Percentiles rank a stretch among this genome's conserved stretches.
phyloP scores from a whole-genome alignment of 306 rosid genomes.

The Argentina anserina region DNA sequence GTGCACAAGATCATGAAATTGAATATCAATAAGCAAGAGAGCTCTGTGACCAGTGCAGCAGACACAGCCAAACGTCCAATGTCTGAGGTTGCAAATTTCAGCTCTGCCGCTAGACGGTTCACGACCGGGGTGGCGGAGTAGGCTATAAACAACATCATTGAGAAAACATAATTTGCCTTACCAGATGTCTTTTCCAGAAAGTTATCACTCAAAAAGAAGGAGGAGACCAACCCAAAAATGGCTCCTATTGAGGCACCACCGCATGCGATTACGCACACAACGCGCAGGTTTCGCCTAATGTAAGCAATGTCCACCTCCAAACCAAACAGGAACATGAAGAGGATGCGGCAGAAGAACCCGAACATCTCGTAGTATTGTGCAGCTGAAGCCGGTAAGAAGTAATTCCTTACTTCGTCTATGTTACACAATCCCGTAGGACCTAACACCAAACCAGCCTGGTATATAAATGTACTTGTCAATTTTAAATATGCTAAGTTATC shows the following conservation, averaged over 20 bases:
- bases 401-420: slow-evolving; percentile 24
- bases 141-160: slow-evolving; percentile 45
- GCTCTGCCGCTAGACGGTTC: slow-evolving; percentile 63
- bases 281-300: slow-evolving; percentile 33
- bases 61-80: slow-evolving; percentile 60
- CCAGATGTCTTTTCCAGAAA: slow-evolving; percentile 15
- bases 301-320: slow-evolving; percentile 59
- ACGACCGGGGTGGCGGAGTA: slow-evolving; percentile 87
- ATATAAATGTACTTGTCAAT: background rate
- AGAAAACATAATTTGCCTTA: slow-evolving; percentile 19
- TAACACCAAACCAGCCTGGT: slow-evolving; percentile 77
- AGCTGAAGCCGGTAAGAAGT: slow-evolving; percentile 59
- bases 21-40: slow-evolving; percentile 53
- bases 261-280: slow-evolving; percentile 37
- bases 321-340: slow-evolving; percentile 81
- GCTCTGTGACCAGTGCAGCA: slow-evolving; percentile 55
- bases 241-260: slow-evolving; percentile 51
- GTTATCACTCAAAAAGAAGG: slow-evolving; percentile 48
- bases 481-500: background rate
- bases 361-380: slow-evolving; percentile 80
- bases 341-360: slow-evolving; percentile 73
- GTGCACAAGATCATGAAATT: slow-evolving; percentile 34
- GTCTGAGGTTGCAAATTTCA: slow-evolving; percentile 56
- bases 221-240: slow-evolving; percentile 46
- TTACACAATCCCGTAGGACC: slow-evolving; percentile 76